Evolutionary conservation across 2,329 filamentous ascomycete species (phyloP), one percentile per base, ranked within the genome.

Genomic region (Apiospora malaysiana): DNA sequence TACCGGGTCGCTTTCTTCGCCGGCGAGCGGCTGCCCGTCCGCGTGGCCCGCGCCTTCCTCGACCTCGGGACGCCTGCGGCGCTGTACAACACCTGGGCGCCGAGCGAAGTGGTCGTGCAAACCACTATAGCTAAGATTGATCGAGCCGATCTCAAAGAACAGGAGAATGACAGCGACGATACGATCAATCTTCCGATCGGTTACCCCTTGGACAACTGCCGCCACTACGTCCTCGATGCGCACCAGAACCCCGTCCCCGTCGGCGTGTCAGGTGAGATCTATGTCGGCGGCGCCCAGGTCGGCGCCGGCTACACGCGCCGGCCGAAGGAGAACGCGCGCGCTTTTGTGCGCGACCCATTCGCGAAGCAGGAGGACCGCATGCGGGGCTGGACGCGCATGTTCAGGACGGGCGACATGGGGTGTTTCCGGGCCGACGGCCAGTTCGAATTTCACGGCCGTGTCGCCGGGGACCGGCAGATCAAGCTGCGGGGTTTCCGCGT

Each of bases 401-500:
- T 21, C 59, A 14, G 32, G 7, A 65, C 59, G 9, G 59, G 59
- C 27, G 59, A 65, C 27, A 37, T 9, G 2, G 59, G 59, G 2
- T 16, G 59, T 7, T 40, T 37, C 18, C 27, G 8, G 37, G 25
- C 6, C 6, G 16, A 65, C 27, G 59, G 59, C 12, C 12, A n/a
- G 32, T 14, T 65, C 9, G 27, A 23, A 21, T 37, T 37, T n/a
- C 27, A 21, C 18, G 59, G 59, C 59, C 59, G 85, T 3, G 76
- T 80, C 2, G 74, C 73, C 0, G 80, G 78, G 2, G 85, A 86
- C 75, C 79, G 78, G 0, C 80, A 84, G 37, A 66, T 77, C 59
- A 78, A 78, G 69, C 25, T 77, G 1, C 70, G 74, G 1, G 76
- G 76, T 0, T 18, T 81, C 40, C 80, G 83, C 0, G 71, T 82